Percentiles rank a stretch among this genome's conserved stretches.
Conservation (phyloP, 1,284 basidiomycete species). For the Takashimella tepidaria region DNA sequence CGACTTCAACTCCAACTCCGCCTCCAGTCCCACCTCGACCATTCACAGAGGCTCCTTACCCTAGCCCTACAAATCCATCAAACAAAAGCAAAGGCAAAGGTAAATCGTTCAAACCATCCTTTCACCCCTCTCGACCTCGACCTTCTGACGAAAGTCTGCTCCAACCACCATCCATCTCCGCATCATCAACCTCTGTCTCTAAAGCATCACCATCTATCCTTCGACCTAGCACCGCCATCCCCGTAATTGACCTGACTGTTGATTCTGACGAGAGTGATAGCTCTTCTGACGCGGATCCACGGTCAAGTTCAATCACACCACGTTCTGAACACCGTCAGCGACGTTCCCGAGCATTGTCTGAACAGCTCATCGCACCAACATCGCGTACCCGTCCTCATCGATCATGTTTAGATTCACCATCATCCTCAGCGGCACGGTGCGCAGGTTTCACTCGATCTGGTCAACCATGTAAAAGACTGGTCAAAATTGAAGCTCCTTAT, state of each 20-base stretch:
- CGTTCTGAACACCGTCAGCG: not conserved
- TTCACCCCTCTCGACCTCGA: not conserved
- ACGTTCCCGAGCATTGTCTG: not conserved
- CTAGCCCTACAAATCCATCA: not conserved
- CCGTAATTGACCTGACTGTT: not conserved
- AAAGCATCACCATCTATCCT: not conserved
- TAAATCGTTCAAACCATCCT: not conserved
- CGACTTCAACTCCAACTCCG: not conserved
- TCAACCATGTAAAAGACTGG: constrained; percentile 42
- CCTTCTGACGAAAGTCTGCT: not conserved
- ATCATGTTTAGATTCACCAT: not conserved
- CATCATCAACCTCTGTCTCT: not conserved
- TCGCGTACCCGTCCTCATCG: not conserved
- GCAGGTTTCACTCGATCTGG: constrained; percentile 44
- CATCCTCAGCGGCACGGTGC: constrained; percentile 26
- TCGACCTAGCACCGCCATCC: not conserved
- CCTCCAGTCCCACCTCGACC: not conserved
- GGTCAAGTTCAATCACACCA: not conserved
- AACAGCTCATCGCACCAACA: not conserved
- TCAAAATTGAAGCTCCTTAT: constrained; percentile 33
- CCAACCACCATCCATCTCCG: not conserved
- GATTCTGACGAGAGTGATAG: not conserved
- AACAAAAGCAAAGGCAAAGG: not conserved
- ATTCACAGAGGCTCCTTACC: not conserved
- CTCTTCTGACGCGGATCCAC: too few species aligned